phyloP scores from a whole-genome alignment of 495 filamentous ascomycete genomes.

The Pyrenopolyporus hunteri region DNA sequence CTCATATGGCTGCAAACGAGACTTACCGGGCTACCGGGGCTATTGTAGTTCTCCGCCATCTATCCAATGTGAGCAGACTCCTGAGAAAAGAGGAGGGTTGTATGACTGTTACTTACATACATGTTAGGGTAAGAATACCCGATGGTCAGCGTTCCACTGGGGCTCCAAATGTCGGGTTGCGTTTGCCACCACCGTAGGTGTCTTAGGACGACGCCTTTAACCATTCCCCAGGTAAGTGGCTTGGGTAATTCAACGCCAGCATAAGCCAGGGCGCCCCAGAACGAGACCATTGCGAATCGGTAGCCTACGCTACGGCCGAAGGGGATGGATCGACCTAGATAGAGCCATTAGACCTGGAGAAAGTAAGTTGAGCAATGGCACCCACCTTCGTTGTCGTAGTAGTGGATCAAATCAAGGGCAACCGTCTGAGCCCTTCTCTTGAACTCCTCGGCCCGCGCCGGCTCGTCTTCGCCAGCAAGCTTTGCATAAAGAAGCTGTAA shows the following conservation, averaged over 20 bases:
- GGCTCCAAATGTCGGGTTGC: slow-evolving; percentile 72
- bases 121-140: slow-evolving; percentile 81
- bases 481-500: slow-evolving; percentile 78
- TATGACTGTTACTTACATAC: slow-evolving; percentile 59
- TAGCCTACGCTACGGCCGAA: slow-evolving; percentile 81
- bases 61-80: slow-evolving; percentile 24
- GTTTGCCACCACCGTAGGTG: slow-evolving; percentile 81
- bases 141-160: slow-evolving; percentile 74
- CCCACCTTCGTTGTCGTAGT: slow-evolving; percentile 69
- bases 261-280: slow-evolving; percentile 79
- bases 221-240: slow-evolving; percentile 75
- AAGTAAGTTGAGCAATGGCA: background rate
- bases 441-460: slow-evolving; percentile 70
- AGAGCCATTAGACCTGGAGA: background rate
- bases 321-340: slow-evolving; percentile 65
- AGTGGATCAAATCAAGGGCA: slow-evolving; percentile 74
- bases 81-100: background rate
- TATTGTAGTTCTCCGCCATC: slow-evolving; percentile 81
- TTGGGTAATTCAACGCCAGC: slow-evolving; percentile 73
- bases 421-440: slow-evolving; percentile 66
- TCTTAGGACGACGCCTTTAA: slow-evolving; percentile 75
- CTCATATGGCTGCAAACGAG: background rate
- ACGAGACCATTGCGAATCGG: slow-evolving; percentile 80
- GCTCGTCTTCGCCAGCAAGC: slow-evolving; percentile 70
- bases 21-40: slow-evolving; percentile 61